phyloP scores from a whole-genome alignment of 495 filamentous ascomycete species.

The Aspergillus bertholletiae region DNA sequence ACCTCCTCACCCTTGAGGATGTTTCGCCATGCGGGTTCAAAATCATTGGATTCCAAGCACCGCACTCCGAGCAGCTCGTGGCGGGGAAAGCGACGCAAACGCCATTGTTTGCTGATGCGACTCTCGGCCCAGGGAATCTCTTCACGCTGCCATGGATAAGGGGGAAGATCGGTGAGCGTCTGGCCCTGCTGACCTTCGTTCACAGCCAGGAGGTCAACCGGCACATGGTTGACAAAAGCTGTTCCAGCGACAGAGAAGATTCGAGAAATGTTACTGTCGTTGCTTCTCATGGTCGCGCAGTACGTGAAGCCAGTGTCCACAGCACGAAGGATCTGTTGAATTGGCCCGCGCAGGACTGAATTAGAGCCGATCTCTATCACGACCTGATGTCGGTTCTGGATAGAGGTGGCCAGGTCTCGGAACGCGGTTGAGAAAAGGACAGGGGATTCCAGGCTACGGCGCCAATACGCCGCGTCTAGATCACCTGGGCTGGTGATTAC shows the following conservation, averaged over 20 bases:
- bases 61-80: no score
- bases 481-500: no score
- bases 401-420: neutral
- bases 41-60: no score
- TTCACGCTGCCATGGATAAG: slow-evolving; percentile 44
- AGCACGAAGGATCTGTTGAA: no score
- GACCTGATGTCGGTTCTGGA: no score
- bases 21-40: no score
- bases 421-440: slow-evolving; percentile 28
- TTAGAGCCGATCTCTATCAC: slow-evolving; percentile 60
- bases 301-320: no score
- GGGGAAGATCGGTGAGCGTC: slow-evolving; percentile 26
- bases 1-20: no score
- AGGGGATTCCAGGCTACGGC: slow-evolving; percentile 38
- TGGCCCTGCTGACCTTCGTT: neutral
- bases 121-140: no score
- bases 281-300: neutral
- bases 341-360: slow-evolving; percentile 52
- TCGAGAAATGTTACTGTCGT: slow-evolving; percentile 3
- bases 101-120: no score
- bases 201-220: neutral
- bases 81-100: no score
- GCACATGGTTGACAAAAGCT: slow-evolving; percentile 10
- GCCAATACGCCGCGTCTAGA: no score
- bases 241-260: slow-evolving; percentile 14